Percentiles rank a stretch among this genome's conserved stretches.
phyloP scores from a whole-genome alignment of 2,329 filamentous ascomycete species.

The Neopestalotiopsis rosae region DNA sequence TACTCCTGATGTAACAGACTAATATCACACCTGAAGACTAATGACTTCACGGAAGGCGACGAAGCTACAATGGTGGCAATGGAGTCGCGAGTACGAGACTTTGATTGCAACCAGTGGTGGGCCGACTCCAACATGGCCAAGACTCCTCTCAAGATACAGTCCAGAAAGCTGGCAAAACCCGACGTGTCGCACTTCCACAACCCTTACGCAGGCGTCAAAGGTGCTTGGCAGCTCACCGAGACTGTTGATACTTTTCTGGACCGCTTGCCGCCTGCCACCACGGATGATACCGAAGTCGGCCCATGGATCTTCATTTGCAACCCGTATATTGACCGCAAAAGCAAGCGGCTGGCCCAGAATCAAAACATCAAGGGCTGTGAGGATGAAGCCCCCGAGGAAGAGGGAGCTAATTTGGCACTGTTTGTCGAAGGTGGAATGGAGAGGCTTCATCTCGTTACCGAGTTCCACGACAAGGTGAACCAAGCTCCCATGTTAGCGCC shows the following conservation, averaged over 20 bases:
- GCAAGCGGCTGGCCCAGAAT: slow-evolving; percentile 38
- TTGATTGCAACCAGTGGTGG: slow-evolving; percentile 59
- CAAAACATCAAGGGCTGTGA: slow-evolving; percentile 50
- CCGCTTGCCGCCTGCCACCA: slow-evolving; percentile 72
- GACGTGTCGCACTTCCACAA: slow-evolving; percentile 54
- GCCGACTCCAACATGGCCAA: slow-evolving; percentile 26
- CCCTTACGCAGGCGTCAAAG: slow-evolving; percentile 57
- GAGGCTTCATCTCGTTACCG: slow-evolving; percentile 50
- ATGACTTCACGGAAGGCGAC: slow-evolving; percentile 53
- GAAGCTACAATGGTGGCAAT: slow-evolving; percentile 53
- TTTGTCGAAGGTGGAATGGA: slow-evolving; percentile 60
- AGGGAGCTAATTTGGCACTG: slow-evolving; percentile 49
- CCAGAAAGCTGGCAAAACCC: slow-evolving; percentile 23
- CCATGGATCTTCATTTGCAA: slow-evolving; percentile 80
- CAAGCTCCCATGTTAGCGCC: slow-evolving; percentile 38
- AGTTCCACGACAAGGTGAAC: slow-evolving; percentile 55
- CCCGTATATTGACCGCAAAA: slow-evolving; percentile 53
- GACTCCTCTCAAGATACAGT: slow-evolving; percentile 30
- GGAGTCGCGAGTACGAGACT: slow-evolving; percentile 53
- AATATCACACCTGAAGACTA: not conserved
- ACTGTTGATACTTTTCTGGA: slow-evolving; percentile 68
- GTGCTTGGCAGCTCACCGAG: slow-evolving; percentile 69
- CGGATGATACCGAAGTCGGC: slow-evolving; percentile 47
- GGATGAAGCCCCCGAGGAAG: slow-evolving; percentile 53
- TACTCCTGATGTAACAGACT: not conserved